Conservation (phyloP, 1,284 basidiomycete species). For the Ceratorhiza oryzae-sativae region DNA sequence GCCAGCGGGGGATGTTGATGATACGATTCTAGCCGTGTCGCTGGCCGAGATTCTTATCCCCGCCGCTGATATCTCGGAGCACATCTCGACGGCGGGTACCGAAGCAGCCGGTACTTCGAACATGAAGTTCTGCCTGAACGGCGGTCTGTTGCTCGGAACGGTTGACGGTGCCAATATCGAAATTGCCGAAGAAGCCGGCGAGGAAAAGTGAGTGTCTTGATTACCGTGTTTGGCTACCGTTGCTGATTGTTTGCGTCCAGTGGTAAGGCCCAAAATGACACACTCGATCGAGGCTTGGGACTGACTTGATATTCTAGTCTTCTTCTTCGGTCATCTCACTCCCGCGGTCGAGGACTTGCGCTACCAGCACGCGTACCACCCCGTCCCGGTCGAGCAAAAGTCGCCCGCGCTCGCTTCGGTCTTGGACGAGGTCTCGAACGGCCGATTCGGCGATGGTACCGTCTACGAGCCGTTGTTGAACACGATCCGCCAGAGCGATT, state of each 20-base stretch:
- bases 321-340: constrained; percentile 85
- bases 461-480: constrained; percentile 82
- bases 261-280: constrained; percentile 45
- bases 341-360: constrained; percentile 83
- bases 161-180: constrained; percentile 92
- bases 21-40: constrained; percentile 57
- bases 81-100: constrained; percentile 93
- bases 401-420: constrained; percentile 79
- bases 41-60: constrained; percentile 91
- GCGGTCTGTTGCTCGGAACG: constrained; percentile 54
- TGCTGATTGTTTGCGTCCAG: constrained; percentile 56
- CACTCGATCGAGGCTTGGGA: constrained; percentile 49
- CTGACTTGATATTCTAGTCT: constrained; percentile 16
- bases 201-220: constrained; percentile 56
- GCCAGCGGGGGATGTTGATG: neutral
- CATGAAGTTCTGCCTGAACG: constrained; percentile 86
- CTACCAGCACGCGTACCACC: constrained; percentile 83
- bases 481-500: constrained; percentile 79
- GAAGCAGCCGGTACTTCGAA: constrained; percentile 78
- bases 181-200: constrained; percentile 88
- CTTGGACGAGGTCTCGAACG: constrained; percentile 69
- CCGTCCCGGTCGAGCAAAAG: constrained; percentile 78
- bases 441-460: constrained; percentile 63
- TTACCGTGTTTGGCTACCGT: neutral
- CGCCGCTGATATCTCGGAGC: constrained; percentile 88